Conservation (phyloP, 345 rosid species). For the Populus simonii region DNA sequence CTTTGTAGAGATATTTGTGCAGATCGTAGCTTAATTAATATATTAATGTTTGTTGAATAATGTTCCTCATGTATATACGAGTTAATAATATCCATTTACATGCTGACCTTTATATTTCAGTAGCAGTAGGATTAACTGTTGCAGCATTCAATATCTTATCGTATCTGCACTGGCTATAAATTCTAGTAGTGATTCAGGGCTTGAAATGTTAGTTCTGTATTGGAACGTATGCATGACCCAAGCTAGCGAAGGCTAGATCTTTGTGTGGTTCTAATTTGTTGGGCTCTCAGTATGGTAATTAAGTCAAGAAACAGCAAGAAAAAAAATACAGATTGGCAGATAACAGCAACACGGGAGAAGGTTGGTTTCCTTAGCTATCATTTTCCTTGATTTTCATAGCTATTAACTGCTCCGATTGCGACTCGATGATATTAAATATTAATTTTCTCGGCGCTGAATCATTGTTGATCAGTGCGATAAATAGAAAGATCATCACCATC, state of each 20-base stretch:
- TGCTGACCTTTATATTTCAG: not conserved
- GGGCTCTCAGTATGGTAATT: no score
- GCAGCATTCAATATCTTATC: not conserved
- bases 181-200: not conserved
- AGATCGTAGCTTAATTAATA: not conserved
- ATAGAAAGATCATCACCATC: not conserved
- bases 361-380: not conserved
- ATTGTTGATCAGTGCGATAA: not conserved
- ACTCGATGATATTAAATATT: not conserved
- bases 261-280: not conserved
- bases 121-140: not conserved
- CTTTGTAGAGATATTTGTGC: constrained; percentile 3
- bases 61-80: not conserved
- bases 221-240: not conserved
- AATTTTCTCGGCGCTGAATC: not conserved
- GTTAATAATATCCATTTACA: not conserved
- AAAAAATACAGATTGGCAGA: no score
- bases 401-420: not conserved
- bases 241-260: not conserved
- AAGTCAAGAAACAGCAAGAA: no score
- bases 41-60: not conserved
- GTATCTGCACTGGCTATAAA: no score
- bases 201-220: not conserved
- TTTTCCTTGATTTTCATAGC: not conserved
- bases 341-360: not conserved